Conservation (phyloP, 2,329 filamentous ascomycete genomes). For the Nigrospora sphaerica region DNA sequence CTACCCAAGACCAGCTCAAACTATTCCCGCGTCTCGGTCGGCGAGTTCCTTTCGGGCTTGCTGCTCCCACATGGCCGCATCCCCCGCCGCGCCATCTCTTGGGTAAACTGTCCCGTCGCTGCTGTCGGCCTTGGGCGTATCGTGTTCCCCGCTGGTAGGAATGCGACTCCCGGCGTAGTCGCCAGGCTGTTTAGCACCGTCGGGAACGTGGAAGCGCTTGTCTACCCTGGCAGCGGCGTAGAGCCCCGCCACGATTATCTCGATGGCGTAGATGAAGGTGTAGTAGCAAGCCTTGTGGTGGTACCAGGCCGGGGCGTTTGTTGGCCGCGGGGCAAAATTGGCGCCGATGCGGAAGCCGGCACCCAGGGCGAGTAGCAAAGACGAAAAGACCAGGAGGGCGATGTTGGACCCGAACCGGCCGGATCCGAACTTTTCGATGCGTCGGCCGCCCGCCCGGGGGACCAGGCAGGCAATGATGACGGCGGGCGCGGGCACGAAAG, state of each 20-base stretch:
- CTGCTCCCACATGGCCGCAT: too few species aligned
- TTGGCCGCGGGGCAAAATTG: constrained; percentile 33
- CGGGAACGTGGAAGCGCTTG: constrained; percentile 20
- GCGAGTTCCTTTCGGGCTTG: too few species aligned
- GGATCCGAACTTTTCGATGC: constrained; percentile 43
- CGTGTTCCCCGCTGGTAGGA: too few species aligned
- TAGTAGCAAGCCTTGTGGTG: constrained; percentile 56
- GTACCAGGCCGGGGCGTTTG: constrained; percentile 45
- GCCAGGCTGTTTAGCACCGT: constrained; percentile 18
- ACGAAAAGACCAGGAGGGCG: constrained; percentile 39
- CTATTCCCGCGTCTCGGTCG: too few species aligned
- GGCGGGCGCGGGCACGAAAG: constrained; percentile 24
- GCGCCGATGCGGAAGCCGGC: constrained; percentile 49
- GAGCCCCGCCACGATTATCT: constrained; percentile 26
- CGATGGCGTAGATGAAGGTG: constrained; percentile 54
- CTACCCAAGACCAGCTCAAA: too few species aligned
- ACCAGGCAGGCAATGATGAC: constrained; percentile 3
- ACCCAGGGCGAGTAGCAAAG: constrained; percentile 45
- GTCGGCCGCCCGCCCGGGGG: constrained; percentile 18
- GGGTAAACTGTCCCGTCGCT: too few species aligned
- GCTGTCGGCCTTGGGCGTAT: too few species aligned
- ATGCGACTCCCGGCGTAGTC: constrained; percentile 8
- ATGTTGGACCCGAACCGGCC: constrained; percentile 50
- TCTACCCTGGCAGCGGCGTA: constrained; percentile 21
- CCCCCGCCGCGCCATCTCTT: too few species aligned